Evolutionary conservation across 2,329 filamentous ascomycete species (phyloP).

Genomic region (Neofusicoccum ribis): DNA sequence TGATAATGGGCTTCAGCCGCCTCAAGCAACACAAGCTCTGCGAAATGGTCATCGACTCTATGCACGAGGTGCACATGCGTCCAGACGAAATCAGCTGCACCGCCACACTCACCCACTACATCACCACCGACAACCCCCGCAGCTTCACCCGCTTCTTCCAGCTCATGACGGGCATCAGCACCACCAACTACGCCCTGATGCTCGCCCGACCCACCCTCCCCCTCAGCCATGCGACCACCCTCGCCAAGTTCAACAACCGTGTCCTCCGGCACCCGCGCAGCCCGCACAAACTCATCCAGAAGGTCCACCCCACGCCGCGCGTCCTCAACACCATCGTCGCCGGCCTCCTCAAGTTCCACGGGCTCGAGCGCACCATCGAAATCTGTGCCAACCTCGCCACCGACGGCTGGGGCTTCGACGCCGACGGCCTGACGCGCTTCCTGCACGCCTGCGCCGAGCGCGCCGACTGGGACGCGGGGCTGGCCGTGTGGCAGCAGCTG

Average conservation of each 20-base stretch:
- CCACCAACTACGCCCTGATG: conserved; percentile 36
- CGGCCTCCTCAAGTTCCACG: conserved; percentile 46
- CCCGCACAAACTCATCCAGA: conserved; percentile 42
- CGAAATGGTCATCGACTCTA: conserved; percentile 32
- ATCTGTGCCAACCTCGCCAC: conserved; percentile 44
- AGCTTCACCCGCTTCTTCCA: conserved; percentile 42
- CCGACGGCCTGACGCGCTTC: conserved; percentile 39
- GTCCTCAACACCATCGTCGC: conserved; percentile 45
- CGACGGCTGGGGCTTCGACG: conserved; percentile 49
- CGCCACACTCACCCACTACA: conserved; percentile 44
- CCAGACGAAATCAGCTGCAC: conserved; percentile 48
- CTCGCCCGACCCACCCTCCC: conserved; percentile 43
- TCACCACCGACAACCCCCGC: conserved; percentile 29
- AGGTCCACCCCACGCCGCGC: conserved; percentile 45
- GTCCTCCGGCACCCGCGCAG: conserved; percentile 20
- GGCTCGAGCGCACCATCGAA: conserved; percentile 45
- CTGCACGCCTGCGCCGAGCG: conserved; percentile 43
- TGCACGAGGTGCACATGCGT: conserved; percentile 42
- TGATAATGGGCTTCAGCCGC: conserved; percentile 63
- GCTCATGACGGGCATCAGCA: conserved; percentile 42
- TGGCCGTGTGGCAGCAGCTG: conserved; percentile 47
- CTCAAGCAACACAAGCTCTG: conserved; percentile 30
- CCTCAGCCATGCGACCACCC: background rate
- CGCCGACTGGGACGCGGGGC: conserved; percentile 38
- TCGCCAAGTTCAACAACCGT: background rate